phyloP scores from a whole-genome alignment of 2,329 filamentous ascomycete genomes.

The Aspergillus unguis region DNA sequence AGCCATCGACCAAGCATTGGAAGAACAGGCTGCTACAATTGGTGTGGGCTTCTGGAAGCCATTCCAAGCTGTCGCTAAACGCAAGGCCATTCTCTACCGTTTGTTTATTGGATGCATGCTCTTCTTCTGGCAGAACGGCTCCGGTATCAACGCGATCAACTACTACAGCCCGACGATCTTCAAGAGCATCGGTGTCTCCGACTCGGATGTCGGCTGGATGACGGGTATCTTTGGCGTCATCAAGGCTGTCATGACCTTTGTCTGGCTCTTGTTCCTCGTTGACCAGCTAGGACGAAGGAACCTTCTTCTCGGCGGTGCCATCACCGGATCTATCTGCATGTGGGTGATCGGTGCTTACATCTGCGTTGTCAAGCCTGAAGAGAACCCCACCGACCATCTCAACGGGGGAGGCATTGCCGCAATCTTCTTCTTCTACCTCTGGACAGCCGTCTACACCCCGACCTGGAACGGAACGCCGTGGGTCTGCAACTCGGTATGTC shows the following conservation, averaged over 20 bases:
- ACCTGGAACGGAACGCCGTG: constrained; percentile 72
- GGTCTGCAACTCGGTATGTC: constrained; percentile 60
- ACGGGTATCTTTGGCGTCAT: constrained; percentile 76
- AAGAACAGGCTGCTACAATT: constrained; percentile 59
- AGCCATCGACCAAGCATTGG: constrained; percentile 66
- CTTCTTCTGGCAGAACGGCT: constrained; percentile 76
- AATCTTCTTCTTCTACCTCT: constrained; percentile 67
- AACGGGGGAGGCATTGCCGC: constrained; percentile 40
- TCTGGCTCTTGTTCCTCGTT: constrained; percentile 67
- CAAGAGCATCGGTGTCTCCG: constrained; percentile 58
- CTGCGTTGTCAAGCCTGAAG: constrained; percentile 30
- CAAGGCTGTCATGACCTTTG: constrained; percentile 64
- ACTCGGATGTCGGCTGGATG: constrained; percentile 54
- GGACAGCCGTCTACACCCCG: constrained; percentile 69
- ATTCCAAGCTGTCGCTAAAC: constrained; percentile 54
- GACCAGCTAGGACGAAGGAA: constrained; percentile 61
- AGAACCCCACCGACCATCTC: constrained; percentile 23
- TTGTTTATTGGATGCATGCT: constrained; percentile 71
- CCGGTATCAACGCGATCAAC: constrained; percentile 75
- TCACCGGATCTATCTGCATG: constrained; percentile 50
- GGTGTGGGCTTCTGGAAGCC: constrained; percentile 73
- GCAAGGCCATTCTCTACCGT: constrained; percentile 62
- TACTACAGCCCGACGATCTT: constrained; percentile 71
- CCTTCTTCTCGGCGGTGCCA: constrained; percentile 62
- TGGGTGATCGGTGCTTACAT: constrained; percentile 35